Evolutionary conservation across 2,329 filamentous ascomycete species (phyloP), one percentile per base, ranked within the genome.

Genomic region (Corniculantispora saksenae): DNA sequence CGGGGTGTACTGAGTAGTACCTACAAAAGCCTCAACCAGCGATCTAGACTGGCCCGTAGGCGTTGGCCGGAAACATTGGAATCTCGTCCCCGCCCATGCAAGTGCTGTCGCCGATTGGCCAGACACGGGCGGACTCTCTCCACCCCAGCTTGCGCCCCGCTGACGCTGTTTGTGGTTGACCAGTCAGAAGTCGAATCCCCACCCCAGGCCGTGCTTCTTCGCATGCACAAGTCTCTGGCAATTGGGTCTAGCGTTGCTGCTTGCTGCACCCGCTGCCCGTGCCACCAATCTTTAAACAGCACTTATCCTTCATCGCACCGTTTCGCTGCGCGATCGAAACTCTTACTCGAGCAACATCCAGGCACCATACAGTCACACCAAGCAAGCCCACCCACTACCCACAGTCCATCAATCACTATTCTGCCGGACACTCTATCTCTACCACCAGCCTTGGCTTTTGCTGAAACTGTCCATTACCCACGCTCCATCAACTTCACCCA

Each of bases 41-140:
- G 59, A 61, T 61, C 59, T 53, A 15, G 60, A 40, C 35, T 54
- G 50, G 35, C 17, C 29, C 15, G 8, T 40, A 38, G 51, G 60
- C 60, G 53, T 63, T 63, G 61, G 51, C 53, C 61, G 43, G 61
- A 63, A 63, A 55, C 51, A 63, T 55, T 47, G 19, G 48, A 50
- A 48, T 32, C n/a, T 48, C 53, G 15, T 48, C 61, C 53, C 61
- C 61, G 61, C 61, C 27, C n/a, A 19, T n/a, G 27, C 21, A 32
- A 32, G 27, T 27, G 43, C 17, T 13, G 40, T 35, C 61, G 21
- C 51, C 51, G 19, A 51, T 48, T 63, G 61, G 51, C 40, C 27
- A 55, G 40, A 7, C 23, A 47, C 27, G 40, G 51, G 6, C 27
- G 15, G 17, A 10, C 50, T 7, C 25, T 29, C 6, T 19, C 47